These are phyloP conservation scores for Ramularia endophylla DNA, from an alignment of 2,329 filamentous ascomycete genomes.

Conservation along the genomic window DNA sequence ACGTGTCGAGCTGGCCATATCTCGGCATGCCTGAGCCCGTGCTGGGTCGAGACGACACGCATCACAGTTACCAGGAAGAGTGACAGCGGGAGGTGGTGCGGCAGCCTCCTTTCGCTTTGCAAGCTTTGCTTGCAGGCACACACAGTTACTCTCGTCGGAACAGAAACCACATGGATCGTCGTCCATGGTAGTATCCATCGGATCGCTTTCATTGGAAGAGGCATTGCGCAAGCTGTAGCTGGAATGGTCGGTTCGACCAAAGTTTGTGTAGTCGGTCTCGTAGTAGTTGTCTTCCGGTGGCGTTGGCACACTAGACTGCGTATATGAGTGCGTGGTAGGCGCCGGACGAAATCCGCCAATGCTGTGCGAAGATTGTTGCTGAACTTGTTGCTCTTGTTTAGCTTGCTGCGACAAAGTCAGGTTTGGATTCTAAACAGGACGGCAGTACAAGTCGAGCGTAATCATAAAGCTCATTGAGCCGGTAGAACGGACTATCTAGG, in stretches of 20 bases:
- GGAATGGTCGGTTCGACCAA: slow-evolving; percentile 7
- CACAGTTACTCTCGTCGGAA: slow-evolving; percentile 22
- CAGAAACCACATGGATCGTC: slow-evolving; percentile 28
- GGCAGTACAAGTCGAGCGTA: too few relatives aligned
- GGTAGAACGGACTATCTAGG: too few relatives aligned
- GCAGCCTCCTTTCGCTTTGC: slow-evolving; percentile 6
- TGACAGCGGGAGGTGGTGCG: slow-evolving; percentile 7
- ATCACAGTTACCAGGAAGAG: slow-evolving; percentile 25
- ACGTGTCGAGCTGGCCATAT: slow-evolving; percentile 15
- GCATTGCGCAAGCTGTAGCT: slow-evolving; percentile 6
- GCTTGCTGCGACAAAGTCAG: too few relatives aligned
- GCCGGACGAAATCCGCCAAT: too few relatives aligned
- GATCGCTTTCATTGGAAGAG: slow-evolving; percentile 15
- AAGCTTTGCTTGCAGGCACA: slow-evolving; percentile 17
- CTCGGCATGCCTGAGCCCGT: slow-evolving; percentile 22
- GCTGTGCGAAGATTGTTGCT: too few relatives aligned
- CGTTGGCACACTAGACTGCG: slow-evolving; percentile 5
- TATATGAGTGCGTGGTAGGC: too few relatives aligned
- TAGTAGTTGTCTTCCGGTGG: slow-evolving; percentile 17
- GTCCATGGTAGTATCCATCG: slow-evolving; percentile 16
- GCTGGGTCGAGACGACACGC: slow-evolving; percentile 23
- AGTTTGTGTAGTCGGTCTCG: slow-evolving; percentile 23
- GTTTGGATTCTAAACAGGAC: too few relatives aligned
- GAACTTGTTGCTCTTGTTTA: too few relatives aligned
- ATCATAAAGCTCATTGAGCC: too few relatives aligned